Evolutionary conservation across 2,329 filamentous ascomycete genomes (phyloP), one percentile per base, ranked within the genome.

Genomic region (Alternaria sp.): DNA sequence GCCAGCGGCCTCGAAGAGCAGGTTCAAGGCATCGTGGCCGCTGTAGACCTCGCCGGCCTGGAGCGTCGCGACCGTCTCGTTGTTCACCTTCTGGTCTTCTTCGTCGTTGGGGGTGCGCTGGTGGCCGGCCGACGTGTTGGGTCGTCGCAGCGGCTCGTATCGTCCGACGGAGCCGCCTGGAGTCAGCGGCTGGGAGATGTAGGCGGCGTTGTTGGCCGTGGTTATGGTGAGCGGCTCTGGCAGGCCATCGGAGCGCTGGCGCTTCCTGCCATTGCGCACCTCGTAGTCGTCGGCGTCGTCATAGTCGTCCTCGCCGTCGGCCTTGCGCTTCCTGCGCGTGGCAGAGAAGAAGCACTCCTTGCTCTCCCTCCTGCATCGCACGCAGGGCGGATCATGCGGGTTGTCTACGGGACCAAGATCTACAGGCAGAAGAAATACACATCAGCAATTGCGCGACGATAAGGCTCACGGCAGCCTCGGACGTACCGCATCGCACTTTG

Each of bases 281-380:
- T 90, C 87, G 76, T 92, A 92, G 65, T 92, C 89, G 68, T 76
- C 77, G 16, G 74, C 80, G 34, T 81, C 81, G 3, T 83, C 80
- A 7, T 72, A 66, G 30, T 80, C 80, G 8, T 82, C 81, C 11
- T 76, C 77, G 53, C 77, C 80, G 58, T 82, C 84, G 26, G 81
- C 87, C 84, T 95, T 96, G 76, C 93, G 88, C 88, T 98, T 98
- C 75, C 95, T 89, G 51, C 95, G 87, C 32, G 94, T 98, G 20
- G 93, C 92, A 64, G 93, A 96, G 83, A 99, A 99, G 85, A 91
- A 96, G 83, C 95, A 99, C 73, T 97, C 91, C 79, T 98, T 98
- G 82, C 90, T 93, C 83, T 99, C 95, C 68, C 95, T 89, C 54
- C 93, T 90, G 78, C 95, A 99, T 75, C 95, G 89, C 61, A 94